phyloP scores from a whole-genome alignment of 768 basidiomycete species.

The Boletus sensibilis region DNA sequence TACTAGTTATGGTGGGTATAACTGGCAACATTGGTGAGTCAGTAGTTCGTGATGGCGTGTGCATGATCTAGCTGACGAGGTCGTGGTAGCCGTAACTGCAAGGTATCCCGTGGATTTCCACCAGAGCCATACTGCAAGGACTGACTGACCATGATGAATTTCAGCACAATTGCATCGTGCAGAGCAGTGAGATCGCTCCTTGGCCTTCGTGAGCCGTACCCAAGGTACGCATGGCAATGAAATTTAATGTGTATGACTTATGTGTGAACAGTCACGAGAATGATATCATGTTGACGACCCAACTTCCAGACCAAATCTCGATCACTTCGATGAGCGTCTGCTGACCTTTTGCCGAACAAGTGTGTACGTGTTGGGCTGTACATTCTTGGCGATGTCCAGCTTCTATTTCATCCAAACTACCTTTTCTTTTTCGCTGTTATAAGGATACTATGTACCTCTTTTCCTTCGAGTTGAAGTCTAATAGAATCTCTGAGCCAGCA shows the following conservation, averaged over 20 bases:
- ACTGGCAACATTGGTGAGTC: slow-evolving; percentile 8
- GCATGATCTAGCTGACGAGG: neutral
- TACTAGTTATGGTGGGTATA: slow-evolving; percentile 9
- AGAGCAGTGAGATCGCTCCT: slow-evolving; percentile 19
- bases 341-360: neutral
- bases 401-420: neutral
- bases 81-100: slow-evolving; percentile 8
- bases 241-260: neutral
- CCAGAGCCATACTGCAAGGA: neutral
- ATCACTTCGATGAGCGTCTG: neutral
- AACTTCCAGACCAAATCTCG: neutral
- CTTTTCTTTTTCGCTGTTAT: neutral
- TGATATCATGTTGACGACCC: slow-evolving; percentile 3
- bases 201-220: neutral
- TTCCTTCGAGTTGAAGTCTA: neutral
- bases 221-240: neutral
- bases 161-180: slow-evolving; percentile 16
- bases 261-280: neutral
- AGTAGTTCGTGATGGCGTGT: neutral
- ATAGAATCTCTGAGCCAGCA: neutral
- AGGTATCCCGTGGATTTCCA: slow-evolving; percentile 1
- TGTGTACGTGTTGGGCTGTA: neutral
- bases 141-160: neutral
- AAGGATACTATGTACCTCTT: neutral
- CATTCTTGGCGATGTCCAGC: no score